A percentile compares a stretch with the other conserved stretches of the same genome.
phyloP scores from a whole-genome alignment of 176 grass and related monocot genomes.

The Stipa capillata region DNA sequence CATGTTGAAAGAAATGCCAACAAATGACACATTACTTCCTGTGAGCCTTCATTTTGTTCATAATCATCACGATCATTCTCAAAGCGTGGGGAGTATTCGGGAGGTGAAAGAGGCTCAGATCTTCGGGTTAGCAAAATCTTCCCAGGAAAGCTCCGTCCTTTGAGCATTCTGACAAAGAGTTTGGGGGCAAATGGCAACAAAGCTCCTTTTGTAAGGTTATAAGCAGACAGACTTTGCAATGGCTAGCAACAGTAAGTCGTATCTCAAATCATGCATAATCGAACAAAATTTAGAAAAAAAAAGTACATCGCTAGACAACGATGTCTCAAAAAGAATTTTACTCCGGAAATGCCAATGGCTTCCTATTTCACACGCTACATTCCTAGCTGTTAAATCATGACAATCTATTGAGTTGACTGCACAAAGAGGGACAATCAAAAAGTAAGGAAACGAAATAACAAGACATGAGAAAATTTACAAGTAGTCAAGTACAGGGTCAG shows the following conservation, averaged over 20 bases:
- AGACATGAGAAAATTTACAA: background rate
- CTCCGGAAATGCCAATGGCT: background rate
- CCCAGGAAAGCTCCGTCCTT: constrained; percentile 88
- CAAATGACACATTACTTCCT: constrained; percentile 38
- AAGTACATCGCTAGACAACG: background rate
- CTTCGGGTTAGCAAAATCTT: constrained; percentile 73
- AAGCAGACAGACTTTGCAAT: background rate
- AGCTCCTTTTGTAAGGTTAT: background rate
- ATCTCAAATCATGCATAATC: background rate
- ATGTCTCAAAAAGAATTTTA: background rate
- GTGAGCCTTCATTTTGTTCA: constrained; percentile 36
- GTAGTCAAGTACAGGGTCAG: background rate
- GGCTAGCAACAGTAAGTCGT: background rate
- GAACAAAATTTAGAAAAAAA: background rate
- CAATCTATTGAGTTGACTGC: background rate
- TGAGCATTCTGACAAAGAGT: constrained; percentile 57
- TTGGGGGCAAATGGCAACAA: background rate
- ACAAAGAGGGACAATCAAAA: background rate
- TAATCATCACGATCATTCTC: constrained; percentile 50
- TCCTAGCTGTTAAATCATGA: background rate
- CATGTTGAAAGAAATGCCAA: constrained; percentile 12
- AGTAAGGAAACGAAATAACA: background rate
- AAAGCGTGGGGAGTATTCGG: constrained; percentile 36
- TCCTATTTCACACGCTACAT: background rate
- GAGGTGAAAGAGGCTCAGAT: constrained; percentile 58